Evolutionary conservation across 257 asterid genomes (phyloP).

Genomic region (Solanum clarkiae): DNA sequence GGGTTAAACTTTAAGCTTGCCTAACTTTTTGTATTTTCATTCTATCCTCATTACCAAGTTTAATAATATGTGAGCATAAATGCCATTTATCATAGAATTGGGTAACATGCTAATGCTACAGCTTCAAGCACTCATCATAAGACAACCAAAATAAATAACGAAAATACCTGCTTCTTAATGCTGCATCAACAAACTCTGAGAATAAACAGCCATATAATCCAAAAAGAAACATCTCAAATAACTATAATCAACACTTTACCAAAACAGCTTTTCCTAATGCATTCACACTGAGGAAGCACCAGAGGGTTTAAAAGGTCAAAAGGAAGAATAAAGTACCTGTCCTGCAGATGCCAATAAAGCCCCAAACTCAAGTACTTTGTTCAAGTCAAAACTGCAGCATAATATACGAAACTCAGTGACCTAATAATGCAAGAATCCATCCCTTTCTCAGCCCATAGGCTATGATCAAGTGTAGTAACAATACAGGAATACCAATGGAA

Average conservation of each 20-base stretch:
- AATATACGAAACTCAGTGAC: slow-evolving; percentile 2
- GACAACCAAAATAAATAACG: neutral
- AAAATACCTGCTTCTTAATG: neutral
- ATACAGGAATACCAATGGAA: neutral
- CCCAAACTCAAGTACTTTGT: slow-evolving; percentile 93
- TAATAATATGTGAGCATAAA: neutral
- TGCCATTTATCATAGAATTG: neutral
- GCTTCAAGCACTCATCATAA: neutral
- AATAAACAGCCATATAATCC: neutral
- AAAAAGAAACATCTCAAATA: neutral
- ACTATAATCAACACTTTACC: neutral
- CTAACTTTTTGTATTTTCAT: neutral
- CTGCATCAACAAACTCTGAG: neutral
- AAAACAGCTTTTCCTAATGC: neutral
- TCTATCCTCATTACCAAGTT: neutral
- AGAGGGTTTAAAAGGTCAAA: neutral
- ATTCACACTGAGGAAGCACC: neutral
- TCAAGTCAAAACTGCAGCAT: slow-evolving; percentile 80
- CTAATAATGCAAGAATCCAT: neutral
- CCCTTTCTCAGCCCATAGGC: neutral
- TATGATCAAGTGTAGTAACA: neutral
- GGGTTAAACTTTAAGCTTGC: neutral
- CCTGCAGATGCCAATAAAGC: slow-evolving; percentile 99
- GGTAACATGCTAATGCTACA: neutral
- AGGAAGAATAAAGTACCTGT: slow-evolving; percentile 45